Evolutionary conservation across 164 flowering plant genomes (phyloP).

Genomic region (Berberis thunbergii): DNA sequence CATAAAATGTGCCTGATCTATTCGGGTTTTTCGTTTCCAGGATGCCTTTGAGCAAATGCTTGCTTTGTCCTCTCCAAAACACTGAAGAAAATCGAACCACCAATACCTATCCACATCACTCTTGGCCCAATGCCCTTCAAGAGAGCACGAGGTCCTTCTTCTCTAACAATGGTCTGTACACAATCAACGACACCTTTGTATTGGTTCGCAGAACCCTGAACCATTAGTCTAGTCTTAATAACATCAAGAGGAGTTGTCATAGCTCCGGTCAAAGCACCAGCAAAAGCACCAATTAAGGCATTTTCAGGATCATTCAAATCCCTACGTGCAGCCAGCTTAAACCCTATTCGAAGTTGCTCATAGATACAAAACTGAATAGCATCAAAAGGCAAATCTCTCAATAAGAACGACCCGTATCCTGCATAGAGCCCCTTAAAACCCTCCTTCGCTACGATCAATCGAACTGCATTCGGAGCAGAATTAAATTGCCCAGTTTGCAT

Average conservation of each 20-base stretch:
- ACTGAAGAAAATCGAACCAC: conserved; percentile 88
- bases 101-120: conserved; percentile 86
- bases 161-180: conserved; percentile 55
- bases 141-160: conserved; percentile 54
- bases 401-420: conserved; percentile 88
- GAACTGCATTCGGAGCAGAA: conserved; percentile 80
- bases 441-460: conserved; percentile 63
- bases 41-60: conserved; percentile 36
- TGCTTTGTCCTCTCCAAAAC: conserved; percentile 76
- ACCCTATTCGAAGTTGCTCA: conserved; percentile 92
- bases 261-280: conserved; percentile 91
- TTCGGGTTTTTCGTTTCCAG: conserved; percentile 6
- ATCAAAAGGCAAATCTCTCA: conserved; percentile 95
- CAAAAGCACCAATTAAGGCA: conserved; percentile 92
- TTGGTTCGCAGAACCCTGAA: conserved; percentile 79
- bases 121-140: conserved; percentile 81
- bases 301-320: conserved; percentile 82
- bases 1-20: conserved; percentile 13
- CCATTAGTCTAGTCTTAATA: conserved; percentile 89
- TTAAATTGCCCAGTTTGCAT: conserved; percentile 87
- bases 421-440: conserved; percentile 90
- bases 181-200: conserved; percentile 74
- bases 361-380: conserved; percentile 94
- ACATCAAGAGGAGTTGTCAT: conserved; percentile 95
- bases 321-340: conserved; percentile 67